These are phyloP conservation scores for Malus sylvestris DNA, from an alignment of 306 rosid species.

Conservation along the genomic window DNA sequence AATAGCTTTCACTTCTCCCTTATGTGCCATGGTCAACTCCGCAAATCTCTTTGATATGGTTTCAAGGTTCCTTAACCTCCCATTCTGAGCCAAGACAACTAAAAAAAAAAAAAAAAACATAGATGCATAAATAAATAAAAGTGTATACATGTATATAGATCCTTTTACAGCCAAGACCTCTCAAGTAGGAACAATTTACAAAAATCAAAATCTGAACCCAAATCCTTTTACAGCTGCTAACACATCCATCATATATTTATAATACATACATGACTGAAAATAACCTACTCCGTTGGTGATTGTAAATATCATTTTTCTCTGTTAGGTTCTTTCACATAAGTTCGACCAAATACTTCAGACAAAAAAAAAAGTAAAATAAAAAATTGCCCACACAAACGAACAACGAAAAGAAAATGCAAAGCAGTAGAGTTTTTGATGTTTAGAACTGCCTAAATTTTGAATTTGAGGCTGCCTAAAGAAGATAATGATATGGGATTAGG, in stretches of 20 bases:
- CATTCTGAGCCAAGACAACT: conserved; percentile 68
- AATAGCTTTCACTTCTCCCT: conserved; percentile 76
- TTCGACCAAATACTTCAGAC: background rate
- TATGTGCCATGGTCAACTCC: conserved; percentile 86
- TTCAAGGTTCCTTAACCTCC: conserved; percentile 67
- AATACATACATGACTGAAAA: background rate
- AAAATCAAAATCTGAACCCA: background rate
- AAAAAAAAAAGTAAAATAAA: too few species aligned
- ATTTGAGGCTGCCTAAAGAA: background rate
- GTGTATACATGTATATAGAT: background rate
- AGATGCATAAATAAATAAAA: background rate
- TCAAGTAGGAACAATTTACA: background rate
- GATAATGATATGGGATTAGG: background rate
- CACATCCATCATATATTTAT: background rate
- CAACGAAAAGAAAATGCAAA: background rate
- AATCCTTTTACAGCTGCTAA: background rate
- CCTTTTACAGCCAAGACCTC: background rate
- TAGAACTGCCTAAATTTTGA: background rate
- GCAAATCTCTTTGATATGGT: conserved; percentile 61
- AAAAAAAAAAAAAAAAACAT: conserved; percentile 6
- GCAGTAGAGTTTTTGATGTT: background rate
- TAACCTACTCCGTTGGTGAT: background rate
- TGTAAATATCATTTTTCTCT: background rate
- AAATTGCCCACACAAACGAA: background rate
- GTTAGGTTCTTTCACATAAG: background rate